Base-by-base conservation (phyloP, 139 green algal species). In the Chlamydomonas schloesseri region DNA sequence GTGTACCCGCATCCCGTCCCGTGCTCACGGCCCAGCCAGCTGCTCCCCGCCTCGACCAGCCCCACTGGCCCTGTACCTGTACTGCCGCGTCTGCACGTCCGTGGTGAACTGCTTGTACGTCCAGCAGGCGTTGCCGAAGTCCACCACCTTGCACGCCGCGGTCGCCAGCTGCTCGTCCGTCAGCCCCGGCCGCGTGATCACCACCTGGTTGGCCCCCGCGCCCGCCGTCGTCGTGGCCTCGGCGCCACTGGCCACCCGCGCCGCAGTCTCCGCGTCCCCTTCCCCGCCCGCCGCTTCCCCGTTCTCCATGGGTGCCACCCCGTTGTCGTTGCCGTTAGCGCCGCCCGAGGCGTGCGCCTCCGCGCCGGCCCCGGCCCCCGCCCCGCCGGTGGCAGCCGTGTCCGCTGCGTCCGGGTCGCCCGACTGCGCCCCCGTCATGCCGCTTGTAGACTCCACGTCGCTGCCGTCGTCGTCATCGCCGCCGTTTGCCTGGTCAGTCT, bases 41-140 rank as follows among this genome's bases (percentile, higher is more conserved):
- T n/a, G n/a, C n/a, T n/a, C n/a, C n/a, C n/a, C n/a, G n/a, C n/a
- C n/a, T n/a, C n/a, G n/a, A n/a, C n/a, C n/a, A n/a, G n/a, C n/a
- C n/a, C n/a, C n/a, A n/a, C n/a, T n/a, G n/a, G n/a, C n/a, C n/a
- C n/a, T n/a, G n/a, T 88, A 97, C 55, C 98, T 93, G 89, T 99
- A 99, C 89, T 98, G 97, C 68, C 98, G 88, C 10, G 98, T 99
- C 93, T 99, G 98, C 33, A 99, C 98, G 91, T 99, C 98, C 28
- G 93, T 89, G 21, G 97, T 99, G 94, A 99, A 99, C 76, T 99
- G 96, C 83, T 97, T 98, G 93, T 99, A 89, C 20, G 90, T 95
- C 98, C 98, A 99, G 94, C 98, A 99, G 13, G 97, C 98, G 89
- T 99, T 99, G 65, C 98, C 98, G 91, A 99, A 98, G 93, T 99